Evolutionary conservation across 352 stramenopile genomes (phyloP).

Genomic region (Phytophthora uliginosa): DNA sequence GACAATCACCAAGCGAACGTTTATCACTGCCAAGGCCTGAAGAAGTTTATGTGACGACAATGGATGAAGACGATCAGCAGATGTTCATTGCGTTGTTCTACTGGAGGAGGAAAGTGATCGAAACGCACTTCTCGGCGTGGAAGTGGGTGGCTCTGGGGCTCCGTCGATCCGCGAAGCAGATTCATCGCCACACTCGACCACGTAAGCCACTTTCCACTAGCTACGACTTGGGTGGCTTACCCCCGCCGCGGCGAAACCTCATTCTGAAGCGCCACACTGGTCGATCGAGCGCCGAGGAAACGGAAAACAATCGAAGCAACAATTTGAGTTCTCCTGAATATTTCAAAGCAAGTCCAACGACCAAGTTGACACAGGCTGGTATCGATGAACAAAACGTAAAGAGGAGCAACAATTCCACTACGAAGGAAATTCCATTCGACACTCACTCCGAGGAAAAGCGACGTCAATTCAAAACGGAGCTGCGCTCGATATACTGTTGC

Average conservation of each 20-base stretch:
- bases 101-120: constrained; percentile 54
- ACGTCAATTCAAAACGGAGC: constrained; percentile 31
- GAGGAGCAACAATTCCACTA: not conserved
- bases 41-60: constrained; percentile 31
- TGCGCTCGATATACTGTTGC: constrained; percentile 34
- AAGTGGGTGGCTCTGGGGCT: constrained; percentile 41
- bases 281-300: constrained; percentile 17
- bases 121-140: constrained; percentile 52
- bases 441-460: constrained; percentile 16
- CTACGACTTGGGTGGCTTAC: not conserved
- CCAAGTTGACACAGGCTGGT: not conserved
- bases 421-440: not conserved
- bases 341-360: not conserved
- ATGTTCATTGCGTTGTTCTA: constrained; percentile 56
- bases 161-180: constrained; percentile 26
- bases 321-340: not conserved
- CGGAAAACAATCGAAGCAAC: not conserved
- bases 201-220: not conserved
- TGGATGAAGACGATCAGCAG: constrained; percentile 54
- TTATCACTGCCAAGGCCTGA: constrained; percentile 1
- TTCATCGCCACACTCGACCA: constrained; percentile 11
- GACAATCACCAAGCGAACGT: not conserved
- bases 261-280: constrained; percentile 30
- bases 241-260: constrained; percentile 22
- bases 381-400: not conserved